These are phyloP conservation scores for Beauveria sp. DNA, from an alignment of 2,329 filamentous ascomycete genomes.

Conservation along the genomic window DNA sequence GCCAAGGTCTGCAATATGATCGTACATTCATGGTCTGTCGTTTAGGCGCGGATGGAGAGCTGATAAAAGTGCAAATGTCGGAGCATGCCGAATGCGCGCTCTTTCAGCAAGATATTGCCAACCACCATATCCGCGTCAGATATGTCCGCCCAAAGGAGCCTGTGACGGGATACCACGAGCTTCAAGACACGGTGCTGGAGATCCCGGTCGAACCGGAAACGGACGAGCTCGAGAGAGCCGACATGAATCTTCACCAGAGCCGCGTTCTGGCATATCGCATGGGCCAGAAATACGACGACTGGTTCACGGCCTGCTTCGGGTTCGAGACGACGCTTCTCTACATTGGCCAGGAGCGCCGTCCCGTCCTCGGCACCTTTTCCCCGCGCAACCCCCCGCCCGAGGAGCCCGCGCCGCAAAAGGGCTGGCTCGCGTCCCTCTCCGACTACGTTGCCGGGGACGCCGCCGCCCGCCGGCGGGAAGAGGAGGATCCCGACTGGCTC, in stretches of 20 bases:
- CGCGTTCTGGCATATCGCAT: conserved; percentile 54
- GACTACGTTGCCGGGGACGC: conserved; percentile 21
- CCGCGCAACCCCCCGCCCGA: conserved; percentile 26
- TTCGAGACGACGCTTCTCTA: conserved; percentile 55
- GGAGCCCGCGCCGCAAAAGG: conserved; percentile 17
- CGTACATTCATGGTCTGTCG: conserved; percentile 63
- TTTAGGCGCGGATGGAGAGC: conserved; percentile 30
- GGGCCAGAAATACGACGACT: conserved; percentile 50
- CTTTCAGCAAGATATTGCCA: conserved; percentile 51
- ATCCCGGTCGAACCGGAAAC: conserved; percentile 51
- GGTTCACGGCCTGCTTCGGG: conserved; percentile 62
- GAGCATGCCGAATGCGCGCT: conserved; percentile 52
- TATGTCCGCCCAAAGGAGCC: conserved; percentile 33
- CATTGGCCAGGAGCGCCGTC: conserved; percentile 52
- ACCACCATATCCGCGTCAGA: conserved; percentile 32
- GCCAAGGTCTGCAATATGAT: conserved; percentile 59
- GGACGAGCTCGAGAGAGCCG: conserved; percentile 35
- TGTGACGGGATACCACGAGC: conserved; percentile 29
- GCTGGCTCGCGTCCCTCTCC: conserved; percentile 29
- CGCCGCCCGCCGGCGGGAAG: background rate
- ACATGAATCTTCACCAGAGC: conserved; percentile 54
- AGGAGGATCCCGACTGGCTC: conserved; percentile 39
- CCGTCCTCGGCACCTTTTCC: conserved; percentile 51
- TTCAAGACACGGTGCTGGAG: conserved; percentile 34
- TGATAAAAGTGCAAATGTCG: conserved; percentile 54